phyloP scores from a whole-genome alignment of 371 early-diverging fungal genomes.

The Mucor irregularis region DNA sequence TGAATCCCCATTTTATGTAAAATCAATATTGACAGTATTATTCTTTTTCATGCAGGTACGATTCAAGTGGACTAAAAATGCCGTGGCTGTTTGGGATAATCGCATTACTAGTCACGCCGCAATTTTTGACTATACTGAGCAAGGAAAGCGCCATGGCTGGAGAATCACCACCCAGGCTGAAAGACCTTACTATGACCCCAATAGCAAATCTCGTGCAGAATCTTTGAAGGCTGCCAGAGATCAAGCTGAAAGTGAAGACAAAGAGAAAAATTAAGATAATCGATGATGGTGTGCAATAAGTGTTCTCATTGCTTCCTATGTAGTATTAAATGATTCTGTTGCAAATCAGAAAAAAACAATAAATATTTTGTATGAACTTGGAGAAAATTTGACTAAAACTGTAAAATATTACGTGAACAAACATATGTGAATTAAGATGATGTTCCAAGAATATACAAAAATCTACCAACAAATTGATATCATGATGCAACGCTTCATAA shows the following conservation, averaged over 20 bases:
- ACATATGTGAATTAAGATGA: no score
- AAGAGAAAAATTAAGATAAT: not conserved
- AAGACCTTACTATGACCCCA: slow-evolving; percentile 58
- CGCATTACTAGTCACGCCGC: slow-evolving; percentile 46
- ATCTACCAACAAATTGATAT: no score
- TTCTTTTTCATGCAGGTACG: no score
- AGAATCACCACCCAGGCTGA: slow-evolving; percentile 58
- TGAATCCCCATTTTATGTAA: no score
- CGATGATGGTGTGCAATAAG: no score
- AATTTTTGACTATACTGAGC: slow-evolving; percentile 15
- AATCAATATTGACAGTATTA: no score
- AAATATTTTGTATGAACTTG: no score
- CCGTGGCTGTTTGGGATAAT: slow-evolving; percentile 69
- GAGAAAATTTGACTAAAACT: no score
- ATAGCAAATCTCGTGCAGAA: slow-evolving; percentile 27
- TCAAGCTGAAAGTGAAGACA: not conserved
- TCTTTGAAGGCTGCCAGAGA: not conserved
- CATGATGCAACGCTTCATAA: no score
- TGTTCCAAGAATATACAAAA: no score
- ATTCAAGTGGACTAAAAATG: slow-evolving; percentile 58
- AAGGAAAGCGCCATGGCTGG: slow-evolving; percentile 34
- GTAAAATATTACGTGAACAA: no score
- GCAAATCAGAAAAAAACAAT: no score
- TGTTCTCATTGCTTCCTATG: not conserved
- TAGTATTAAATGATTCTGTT: not conserved